Percentiles rank a stretch among this genome's conserved stretches.
phyloP scores from a whole-genome alignment of 805 yeast species.

The Starmera quercuum region DNA sequence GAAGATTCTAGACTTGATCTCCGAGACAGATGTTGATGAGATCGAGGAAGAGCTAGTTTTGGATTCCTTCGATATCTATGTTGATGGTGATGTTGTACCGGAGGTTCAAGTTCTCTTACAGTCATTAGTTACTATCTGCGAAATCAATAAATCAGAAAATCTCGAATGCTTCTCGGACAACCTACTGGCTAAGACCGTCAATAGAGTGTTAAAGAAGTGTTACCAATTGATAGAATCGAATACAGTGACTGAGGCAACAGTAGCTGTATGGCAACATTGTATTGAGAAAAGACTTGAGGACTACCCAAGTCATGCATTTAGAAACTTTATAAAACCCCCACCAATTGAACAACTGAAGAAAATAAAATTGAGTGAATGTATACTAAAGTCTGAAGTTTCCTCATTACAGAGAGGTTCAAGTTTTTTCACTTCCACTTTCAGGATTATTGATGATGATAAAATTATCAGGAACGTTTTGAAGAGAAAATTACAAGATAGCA shows the following conservation, averaged over 20 bases:
- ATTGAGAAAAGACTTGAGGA: constrained; percentile 26
- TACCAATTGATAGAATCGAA: constrained; percentile 46
- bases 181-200: constrained; percentile 24
- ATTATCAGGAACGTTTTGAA: constrained; percentile 52
- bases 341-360: constrained; percentile 10
- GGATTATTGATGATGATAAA: constrained; percentile 50
- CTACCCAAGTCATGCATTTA: constrained; percentile 37
- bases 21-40: constrained; percentile 25
- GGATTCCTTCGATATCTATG: constrained; percentile 58
- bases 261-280: constrained; percentile 19
- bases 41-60: constrained; percentile 34
- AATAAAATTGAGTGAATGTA: constrained; percentile 43
- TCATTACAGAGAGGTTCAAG: constrained; percentile 36
- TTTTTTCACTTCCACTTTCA: constrained; percentile 23
- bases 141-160: constrained; percentile 11
- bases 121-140: constrained; percentile 33
- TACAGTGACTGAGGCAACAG: constrained; percentile 34
- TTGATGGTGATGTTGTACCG: constrained; percentile 48
- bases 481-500: constrained; percentile 27
- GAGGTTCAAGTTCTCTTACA: constrained; percentile 52
- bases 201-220: constrained; percentile 50
- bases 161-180: constrained; percentile 12
- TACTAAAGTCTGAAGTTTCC: constrained; percentile 46
- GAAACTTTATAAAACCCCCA: constrained; percentile 15
- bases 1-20: constrained; percentile 22